Percentiles rank a stretch among this genome's conserved stretches.
Evolutionary conservation across 164 flowering plant species (phyloP).

Genomic region (Akebia trifoliata): DNA sequence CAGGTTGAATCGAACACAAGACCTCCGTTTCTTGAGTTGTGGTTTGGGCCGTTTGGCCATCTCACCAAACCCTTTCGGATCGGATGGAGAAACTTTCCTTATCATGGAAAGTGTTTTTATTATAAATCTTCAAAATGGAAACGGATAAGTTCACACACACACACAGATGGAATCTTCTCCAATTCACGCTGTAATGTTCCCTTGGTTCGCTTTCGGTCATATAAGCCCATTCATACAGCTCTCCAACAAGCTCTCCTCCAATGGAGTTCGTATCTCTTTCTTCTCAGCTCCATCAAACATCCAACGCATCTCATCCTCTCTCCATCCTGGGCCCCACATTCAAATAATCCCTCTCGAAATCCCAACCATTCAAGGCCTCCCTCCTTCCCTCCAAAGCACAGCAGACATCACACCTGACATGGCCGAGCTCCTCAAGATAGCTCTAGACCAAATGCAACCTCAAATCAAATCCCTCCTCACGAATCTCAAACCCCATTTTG

Average conservation of each 20-base stretch:
- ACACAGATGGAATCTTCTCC: neutral
- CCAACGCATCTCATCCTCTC: neutral
- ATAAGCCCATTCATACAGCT: slow-evolving; percentile 38
- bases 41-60: too few relatives aligned
- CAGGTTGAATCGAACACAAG: too few relatives aligned
- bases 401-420: slow-evolving; percentile 7
- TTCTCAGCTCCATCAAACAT: slow-evolving; percentile 15
- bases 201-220: slow-evolving; percentile 40
- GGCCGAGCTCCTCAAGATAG: slow-evolving; percentile 29
- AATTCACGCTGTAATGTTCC: slow-evolving; percentile 31
- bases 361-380: slow-evolving; percentile 22
- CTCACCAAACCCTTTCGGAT: too few relatives aligned
- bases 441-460: slow-evolving; percentile 23
- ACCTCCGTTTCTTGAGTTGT: too few relatives aligned
- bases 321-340: neutral
- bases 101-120: too few relatives aligned
- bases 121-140: too few relatives aligned
- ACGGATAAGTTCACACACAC: too few relatives aligned
- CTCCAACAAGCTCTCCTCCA: slow-evolving; percentile 33
- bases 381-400: slow-evolving; percentile 18
- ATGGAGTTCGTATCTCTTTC: slow-evolving; percentile 23
- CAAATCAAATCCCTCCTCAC: slow-evolving; percentile 24
- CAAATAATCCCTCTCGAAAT: slow-evolving; percentile 14
- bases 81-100: too few relatives aligned
- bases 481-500: slow-evolving; percentile 25